Percentiles rank a stretch among this genome's conserved stretches.
Evolutionary conservation across 257 asterid species (phyloP).

Genomic region (Solanum piurae): DNA sequence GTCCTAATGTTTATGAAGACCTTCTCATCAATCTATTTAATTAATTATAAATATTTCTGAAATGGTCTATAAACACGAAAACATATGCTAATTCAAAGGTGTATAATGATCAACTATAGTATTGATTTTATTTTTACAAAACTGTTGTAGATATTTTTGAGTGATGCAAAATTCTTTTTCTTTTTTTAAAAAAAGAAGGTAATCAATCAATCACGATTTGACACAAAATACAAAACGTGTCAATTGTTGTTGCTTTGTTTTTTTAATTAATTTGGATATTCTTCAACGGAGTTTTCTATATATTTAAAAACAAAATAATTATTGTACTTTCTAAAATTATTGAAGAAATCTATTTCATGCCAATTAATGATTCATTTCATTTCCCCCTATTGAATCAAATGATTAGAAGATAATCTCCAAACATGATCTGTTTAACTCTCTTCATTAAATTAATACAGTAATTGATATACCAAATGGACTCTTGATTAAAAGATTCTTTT

Average conservation of each 20-base stretch:
- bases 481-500: not conserved
- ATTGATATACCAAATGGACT: not conserved
- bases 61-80: not conserved
- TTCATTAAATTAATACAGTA: not conserved
- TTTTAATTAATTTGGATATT: not conserved
- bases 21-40: not conserved
- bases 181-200: not conserved
- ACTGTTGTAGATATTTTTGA: not conserved
- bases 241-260: not conserved
- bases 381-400: not conserved
- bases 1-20: not conserved
- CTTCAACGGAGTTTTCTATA: not conserved
- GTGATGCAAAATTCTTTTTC: not conserved
- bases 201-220: not conserved
- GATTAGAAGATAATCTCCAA: not conserved
- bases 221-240: not conserved
- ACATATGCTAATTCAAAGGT: not conserved
- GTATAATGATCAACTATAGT: not conserved
- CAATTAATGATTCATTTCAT: not conserved
- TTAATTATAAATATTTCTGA: not conserved
- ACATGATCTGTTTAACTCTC: not conserved
- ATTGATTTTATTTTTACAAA: not conserved
- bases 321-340: not conserved
- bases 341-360: not conserved
- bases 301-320: not conserved